Base-by-base conservation (phyloP, 768 basidiomycete species). In the Suillus subalutaceus region DNA sequence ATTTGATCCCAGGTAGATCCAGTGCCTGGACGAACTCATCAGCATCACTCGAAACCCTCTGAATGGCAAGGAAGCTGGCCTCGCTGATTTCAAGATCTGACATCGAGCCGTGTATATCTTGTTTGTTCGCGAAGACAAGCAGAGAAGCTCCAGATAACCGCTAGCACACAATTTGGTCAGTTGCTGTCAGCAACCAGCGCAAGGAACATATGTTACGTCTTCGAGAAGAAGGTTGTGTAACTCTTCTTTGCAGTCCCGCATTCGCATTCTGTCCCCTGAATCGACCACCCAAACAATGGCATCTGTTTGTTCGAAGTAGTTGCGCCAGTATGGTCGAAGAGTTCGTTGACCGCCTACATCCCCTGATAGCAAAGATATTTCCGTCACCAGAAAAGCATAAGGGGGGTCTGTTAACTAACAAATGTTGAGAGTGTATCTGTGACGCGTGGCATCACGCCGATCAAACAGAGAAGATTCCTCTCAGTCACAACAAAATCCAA, bases 211-310 rank as follows among this genome's bases (percentile, higher is more conserved):
- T 73, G 89, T 80, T 79, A 98, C 97, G 79, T 99, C 96, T 84
- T 99, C 96, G 23, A 89, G 86, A 63, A 99, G 83, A 57, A 99
- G 84, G 71, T 84, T 89, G 70, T 91, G 89, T 26, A 99, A 83
- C 78, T 99, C 97, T 59, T 88, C 82, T 73, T 85, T 91, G 79
- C 97, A 99, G 76, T 99, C 96, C 59, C 82, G 79, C 86, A 97
- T 93, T 68, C 97, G 86, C 81, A 94, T 84, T 50, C 92, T 86
- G 79, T 99, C 97, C 44, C 91, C 87, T 0, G 96, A 97, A 81
- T 99, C 97, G 50, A 99, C 96, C 20, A 99, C 97, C 97, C 97
- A 99, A 41, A 99, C 95, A 53, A 99, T 83, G 8, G 93, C 97
- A 78, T 99, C 97, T 12, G 97, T 99, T 79, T 96, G 94, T 78